These are phyloP conservation scores for Wilcoxina mikolae DNA, from an alignment of 495 filamentous ascomycete genomes.

Conservation along the genomic window DNA sequence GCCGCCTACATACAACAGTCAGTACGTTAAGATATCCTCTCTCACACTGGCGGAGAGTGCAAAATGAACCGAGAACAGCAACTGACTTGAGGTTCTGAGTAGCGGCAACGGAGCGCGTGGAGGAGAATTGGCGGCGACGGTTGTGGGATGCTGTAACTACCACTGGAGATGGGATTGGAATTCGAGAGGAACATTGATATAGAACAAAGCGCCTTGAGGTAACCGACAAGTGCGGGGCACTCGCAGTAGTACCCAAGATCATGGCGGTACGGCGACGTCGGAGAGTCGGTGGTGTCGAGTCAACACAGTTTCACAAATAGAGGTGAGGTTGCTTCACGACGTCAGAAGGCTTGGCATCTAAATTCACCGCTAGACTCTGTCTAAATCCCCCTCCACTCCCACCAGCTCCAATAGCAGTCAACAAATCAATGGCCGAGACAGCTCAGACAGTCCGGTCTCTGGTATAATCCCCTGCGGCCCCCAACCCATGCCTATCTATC, in stretches of 20 bases:
- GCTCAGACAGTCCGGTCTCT: constrained; percentile 1
- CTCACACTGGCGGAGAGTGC: constrained; percentile 6
- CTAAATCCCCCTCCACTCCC: background rate
- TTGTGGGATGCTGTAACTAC: background rate
- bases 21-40: background rate
- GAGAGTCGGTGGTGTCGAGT: too few species aligned
- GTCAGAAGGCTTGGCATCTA: background rate
- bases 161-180: too few species aligned
- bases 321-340: too few species aligned
- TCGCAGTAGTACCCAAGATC: background rate
- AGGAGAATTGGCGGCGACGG: background rate
- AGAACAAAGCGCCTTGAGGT: background rate
- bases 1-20: constrained; percentile 39
- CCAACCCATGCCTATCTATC: background rate
- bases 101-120: constrained; percentile 2
- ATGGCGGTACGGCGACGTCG: background rate
- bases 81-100: constrained; percentile 17
- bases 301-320: too few species aligned
- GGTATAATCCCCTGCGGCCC: background rate
- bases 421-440: constrained; percentile 11
- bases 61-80: constrained; percentile 25
- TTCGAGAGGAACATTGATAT: background rate
- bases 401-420: background rate
- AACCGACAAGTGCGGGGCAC: background rate
- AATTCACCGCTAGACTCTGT: constrained; percentile 1